Evolutionary conservation across 2,329 filamentous ascomycete genomes (phyloP).

Genomic region (Ascochyta rabiei): DNA sequence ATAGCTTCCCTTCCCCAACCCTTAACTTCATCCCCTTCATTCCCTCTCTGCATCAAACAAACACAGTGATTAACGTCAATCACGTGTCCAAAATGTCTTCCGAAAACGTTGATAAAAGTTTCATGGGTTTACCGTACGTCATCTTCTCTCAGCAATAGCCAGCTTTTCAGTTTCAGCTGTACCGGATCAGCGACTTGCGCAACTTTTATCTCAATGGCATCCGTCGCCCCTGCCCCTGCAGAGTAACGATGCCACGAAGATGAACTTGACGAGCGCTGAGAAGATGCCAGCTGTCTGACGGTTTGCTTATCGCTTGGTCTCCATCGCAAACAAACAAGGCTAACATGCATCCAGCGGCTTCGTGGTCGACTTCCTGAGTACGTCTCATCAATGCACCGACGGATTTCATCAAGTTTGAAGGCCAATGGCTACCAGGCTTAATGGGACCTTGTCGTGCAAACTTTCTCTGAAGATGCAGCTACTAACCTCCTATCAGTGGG

Average conservation of each 20-base stretch:
- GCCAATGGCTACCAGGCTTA: conserved; percentile 31
- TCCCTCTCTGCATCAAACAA: conserved; percentile 30
- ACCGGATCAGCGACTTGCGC: conserved; percentile 22
- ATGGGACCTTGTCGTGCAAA: conserved; percentile 16
- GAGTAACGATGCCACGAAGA: conserved; percentile 26
- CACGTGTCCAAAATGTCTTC: conserved; percentile 25
- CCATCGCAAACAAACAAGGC: conserved; percentile 6
- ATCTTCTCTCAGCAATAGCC: conserved; percentile 11
- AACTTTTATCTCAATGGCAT: conserved; percentile 40
- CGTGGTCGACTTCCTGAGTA: conserved; percentile 99
- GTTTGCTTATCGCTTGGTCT: conserved; percentile 18
- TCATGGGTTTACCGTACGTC: conserved; percentile 56
- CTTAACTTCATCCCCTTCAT: conserved; percentile 26
- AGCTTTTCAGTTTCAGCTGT: conserved; percentile 26
- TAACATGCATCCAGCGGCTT: conserved; percentile 70
- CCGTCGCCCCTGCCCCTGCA: conserved; percentile 22
- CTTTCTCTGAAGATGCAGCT: conserved; percentile 18
- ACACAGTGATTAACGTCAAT: too few relatives aligned
- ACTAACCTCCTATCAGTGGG: conserved; percentile 75
- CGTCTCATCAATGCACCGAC: conserved; percentile 53
- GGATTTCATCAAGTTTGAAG: conserved; percentile 24
- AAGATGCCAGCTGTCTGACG: conserved; percentile 25
- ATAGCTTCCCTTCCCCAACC: conserved; percentile 31
- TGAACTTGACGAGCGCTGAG: conserved; percentile 24
- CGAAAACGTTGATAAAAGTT: conserved; percentile 18